Evolutionary conservation across 352 stramenopile genomes (phyloP).

Genomic region (Pythium plurisporium): DNA sequence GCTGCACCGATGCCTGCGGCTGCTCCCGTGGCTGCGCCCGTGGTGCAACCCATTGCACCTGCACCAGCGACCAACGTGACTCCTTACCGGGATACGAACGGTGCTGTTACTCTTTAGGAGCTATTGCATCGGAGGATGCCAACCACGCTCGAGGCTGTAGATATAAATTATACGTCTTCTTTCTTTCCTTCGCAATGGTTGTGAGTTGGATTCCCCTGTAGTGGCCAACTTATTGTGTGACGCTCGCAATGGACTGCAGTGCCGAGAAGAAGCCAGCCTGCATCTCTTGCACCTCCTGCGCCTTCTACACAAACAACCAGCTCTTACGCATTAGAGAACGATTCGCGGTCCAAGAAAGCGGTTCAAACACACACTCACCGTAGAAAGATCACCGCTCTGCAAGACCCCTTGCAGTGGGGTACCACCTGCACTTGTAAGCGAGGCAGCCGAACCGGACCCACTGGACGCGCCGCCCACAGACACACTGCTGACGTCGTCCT

Average conservation of each 20-base stretch:
- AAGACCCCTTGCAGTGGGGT: neutral
- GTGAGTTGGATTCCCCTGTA: neutral
- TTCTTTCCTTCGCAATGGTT: neutral
- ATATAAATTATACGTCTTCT: constrained; percentile 23
- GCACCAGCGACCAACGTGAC: neutral
- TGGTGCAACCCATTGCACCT: neutral
- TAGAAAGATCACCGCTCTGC: constrained; percentile 31
- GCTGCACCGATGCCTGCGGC: neutral
- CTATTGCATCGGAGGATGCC: neutral
- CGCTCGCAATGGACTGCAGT: constrained; percentile 39
- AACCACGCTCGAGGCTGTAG: neutral
- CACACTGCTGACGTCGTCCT: constrained; percentile 7
- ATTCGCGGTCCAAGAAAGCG: no score
- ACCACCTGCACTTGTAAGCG: neutral
- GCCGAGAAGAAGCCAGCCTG: constrained; percentile 65
- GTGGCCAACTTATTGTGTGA: constrained; percentile 21
- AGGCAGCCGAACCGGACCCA: neutral
- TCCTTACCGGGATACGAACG: constrained; percentile 1
- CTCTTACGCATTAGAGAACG: no score
- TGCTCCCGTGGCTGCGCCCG: neutral
- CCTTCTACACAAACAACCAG: constrained; percentile 26
- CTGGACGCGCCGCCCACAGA: neutral
- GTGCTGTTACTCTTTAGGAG: constrained; percentile 11
- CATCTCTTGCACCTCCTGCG: constrained; percentile 42
- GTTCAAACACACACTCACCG: constrained; percentile 16